Percentiles rank a stretch among this genome's conserved stretches.
Evolutionary conservation across 2,329 filamentous ascomycete genomes (phyloP).

Genomic region (Akanthomyces lecanii): DNA sequence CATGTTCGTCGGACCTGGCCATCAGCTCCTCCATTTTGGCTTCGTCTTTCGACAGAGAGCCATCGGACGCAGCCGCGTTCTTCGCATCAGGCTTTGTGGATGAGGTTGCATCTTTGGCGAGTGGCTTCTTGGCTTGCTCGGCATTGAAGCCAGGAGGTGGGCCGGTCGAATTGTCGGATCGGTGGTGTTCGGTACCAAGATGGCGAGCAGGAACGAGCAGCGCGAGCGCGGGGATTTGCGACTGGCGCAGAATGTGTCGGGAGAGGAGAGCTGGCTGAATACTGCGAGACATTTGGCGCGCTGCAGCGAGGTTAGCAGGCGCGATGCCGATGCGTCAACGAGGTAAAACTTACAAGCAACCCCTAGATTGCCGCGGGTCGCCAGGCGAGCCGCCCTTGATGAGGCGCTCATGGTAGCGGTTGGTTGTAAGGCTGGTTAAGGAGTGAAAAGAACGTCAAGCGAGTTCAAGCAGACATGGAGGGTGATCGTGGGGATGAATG

Average conservation of each 20-base stretch:
- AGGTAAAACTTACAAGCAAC: slow-evolving; percentile 39
- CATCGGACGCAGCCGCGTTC: slow-evolving; percentile 24
- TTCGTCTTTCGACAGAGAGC: slow-evolving; percentile 33
- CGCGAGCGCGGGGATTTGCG: slow-evolving; percentile 48
- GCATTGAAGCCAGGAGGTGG: slow-evolving; percentile 89
- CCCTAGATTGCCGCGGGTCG: slow-evolving; percentile 49
- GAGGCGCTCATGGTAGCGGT: slow-evolving; percentile 50
- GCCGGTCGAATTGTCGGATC: slow-evolving; percentile 44
- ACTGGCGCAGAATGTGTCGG: slow-evolving; percentile 43
- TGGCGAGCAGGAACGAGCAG: slow-evolving; percentile 53
- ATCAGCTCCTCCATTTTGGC: slow-evolving; percentile 57
- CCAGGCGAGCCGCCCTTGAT: slow-evolving; percentile 51
- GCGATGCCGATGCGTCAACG: slow-evolving; percentile 6
- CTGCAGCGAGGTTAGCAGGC: slow-evolving; percentile 29
- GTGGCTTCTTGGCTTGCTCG: slow-evolving; percentile 82
- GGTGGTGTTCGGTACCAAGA: slow-evolving; percentile 57
- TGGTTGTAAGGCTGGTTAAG: background rate
- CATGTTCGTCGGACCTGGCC: slow-evolving; percentile 56
- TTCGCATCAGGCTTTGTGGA: slow-evolving; percentile 30
- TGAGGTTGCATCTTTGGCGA: slow-evolving; percentile 52
- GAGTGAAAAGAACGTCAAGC: background rate
- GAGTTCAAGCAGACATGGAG: background rate
- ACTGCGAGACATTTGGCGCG: slow-evolving; percentile 44
- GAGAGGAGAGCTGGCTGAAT: slow-evolving; percentile 44
- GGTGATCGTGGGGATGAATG: slow-evolving; percentile 4